Conservation (phyloP, 2,329 filamentous ascomycete genomes). For the Grosmannia penicillata region DNA sequence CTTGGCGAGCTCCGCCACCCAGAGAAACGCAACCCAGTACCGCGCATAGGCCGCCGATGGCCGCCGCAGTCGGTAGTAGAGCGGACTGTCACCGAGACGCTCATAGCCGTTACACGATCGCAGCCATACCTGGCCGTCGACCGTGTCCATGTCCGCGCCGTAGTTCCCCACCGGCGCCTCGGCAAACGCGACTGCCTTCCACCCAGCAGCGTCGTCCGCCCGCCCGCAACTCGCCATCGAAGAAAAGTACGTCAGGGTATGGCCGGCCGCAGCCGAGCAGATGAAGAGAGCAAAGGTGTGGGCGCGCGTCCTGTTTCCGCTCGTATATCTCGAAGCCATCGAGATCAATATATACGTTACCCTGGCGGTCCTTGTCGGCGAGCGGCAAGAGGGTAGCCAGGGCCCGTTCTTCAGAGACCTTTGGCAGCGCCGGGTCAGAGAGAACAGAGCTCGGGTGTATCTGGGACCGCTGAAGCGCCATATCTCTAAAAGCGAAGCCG, state of each 20-base stretch:
- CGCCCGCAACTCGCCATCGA: conserved; percentile 43
- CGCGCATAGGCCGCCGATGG: conserved; percentile 46
- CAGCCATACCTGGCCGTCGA: conserved; percentile 47
- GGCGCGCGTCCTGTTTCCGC: conserved; percentile 17
- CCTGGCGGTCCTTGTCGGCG: conserved; percentile 4
- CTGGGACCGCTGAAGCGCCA: no score
- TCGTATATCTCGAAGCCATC: conserved; percentile 45
- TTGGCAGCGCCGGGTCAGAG: no score
- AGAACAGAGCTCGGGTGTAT: no score
- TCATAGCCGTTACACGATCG: no score
- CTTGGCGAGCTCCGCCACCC: conserved; percentile 57
- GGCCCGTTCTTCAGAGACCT: neutral
- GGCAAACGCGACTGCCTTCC: conserved; percentile 36
- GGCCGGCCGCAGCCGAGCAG: conserved; percentile 26
- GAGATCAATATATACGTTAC: conserved; percentile 33
- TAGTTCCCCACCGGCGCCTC: conserved; percentile 54
- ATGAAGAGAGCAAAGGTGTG: conserved; percentile 41
- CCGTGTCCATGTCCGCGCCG: conserved; percentile 29
- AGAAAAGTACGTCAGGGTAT: conserved; percentile 33
- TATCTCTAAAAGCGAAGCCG: no score
- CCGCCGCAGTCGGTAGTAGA: conserved; percentile 49
- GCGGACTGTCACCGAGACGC: conserved; percentile 20
- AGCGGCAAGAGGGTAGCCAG: neutral
- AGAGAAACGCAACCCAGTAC: conserved; percentile 50
- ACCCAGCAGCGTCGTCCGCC: conserved; percentile 32